Evolutionary conservation across 2,329 filamentous ascomycete genomes (phyloP).

Genomic region (Penicillium polonicum): DNA sequence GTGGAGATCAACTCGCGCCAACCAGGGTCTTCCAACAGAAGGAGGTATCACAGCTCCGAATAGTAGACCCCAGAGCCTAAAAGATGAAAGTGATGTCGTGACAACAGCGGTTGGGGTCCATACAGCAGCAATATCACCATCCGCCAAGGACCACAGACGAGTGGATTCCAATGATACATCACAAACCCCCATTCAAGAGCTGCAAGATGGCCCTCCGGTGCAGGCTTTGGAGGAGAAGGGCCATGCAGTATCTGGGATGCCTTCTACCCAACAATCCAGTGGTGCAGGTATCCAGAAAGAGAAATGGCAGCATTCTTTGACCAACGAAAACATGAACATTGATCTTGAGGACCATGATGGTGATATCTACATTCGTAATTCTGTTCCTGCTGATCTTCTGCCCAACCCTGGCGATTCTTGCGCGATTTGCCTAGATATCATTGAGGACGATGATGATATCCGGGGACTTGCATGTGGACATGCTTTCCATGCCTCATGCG

Average conservation of each 20-base stretch:
- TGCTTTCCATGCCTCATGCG: slow-evolving; percentile 91
- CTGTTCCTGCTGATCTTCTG: slow-evolving; percentile 76
- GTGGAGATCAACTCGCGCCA: slow-evolving; percentile 81
- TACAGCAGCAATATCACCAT: slow-evolving; percentile 24
- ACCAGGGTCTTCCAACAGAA: slow-evolving; percentile 76
- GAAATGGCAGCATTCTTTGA: slow-evolving; percentile 29
- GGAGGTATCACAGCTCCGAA: slow-evolving; percentile 75
- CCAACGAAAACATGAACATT: slow-evolving; percentile 54
- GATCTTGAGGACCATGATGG: slow-evolving; percentile 65
- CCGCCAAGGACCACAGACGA: slow-evolving; percentile 19
- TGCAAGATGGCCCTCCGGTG: slow-evolving; percentile 12
- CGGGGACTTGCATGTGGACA: slow-evolving; percentile 95
- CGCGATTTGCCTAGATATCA: slow-evolving; percentile 90
- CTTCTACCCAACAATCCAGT: slow-evolving; percentile 1
- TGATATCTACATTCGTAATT: slow-evolving; percentile 74
- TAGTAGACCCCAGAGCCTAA: slow-evolving; percentile 72
- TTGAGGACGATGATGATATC: slow-evolving; percentile 95
- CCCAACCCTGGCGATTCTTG: slow-evolving; percentile 85
- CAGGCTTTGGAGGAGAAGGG: slow-evolving; percentile 19
- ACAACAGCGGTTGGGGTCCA: slow-evolving; percentile 25
- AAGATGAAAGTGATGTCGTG: slow-evolving; percentile 56
- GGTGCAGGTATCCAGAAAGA: slow-evolving; percentile 11
- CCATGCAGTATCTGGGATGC: background rate
- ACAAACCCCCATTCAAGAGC: slow-evolving; percentile 15
- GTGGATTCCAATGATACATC: slow-evolving; percentile 14